Base-by-base conservation (phyloP, 179 eudicot genomes). In the Patellifolia procumbens region DNA sequence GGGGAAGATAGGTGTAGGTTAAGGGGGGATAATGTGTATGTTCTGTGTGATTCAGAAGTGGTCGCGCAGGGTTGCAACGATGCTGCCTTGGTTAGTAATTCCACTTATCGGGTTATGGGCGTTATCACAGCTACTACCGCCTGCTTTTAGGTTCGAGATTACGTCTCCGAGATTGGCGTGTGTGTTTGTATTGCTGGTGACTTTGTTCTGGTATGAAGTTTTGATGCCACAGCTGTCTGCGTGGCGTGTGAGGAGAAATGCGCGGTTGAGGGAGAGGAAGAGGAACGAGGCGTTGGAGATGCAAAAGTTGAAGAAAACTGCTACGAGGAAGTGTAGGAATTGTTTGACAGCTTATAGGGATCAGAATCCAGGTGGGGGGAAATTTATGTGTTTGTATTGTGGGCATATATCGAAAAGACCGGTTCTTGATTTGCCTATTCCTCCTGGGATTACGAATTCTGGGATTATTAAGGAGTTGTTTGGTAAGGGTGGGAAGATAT, bases 31-130 rank as follows among this genome's bases (percentile, higher is more conserved):
- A 94, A 94, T 94, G 98, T 94, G 98, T 89, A 89, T 92, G 91
- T 91, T 94, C 81, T 94, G 98, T 71, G 96, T 89, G 85, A 91
- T 94, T 85, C 97, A 93, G 88, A 93, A 90, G 92, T 94, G 97
- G 97, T 93, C 98, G 78, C 91, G 98, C 76, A 86, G 91, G 85
- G 88, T 93, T 85, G 98, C 98, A 80, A 94, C 98, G 80, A 92
- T 94, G 97, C 88, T 94, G 83, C 98, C 98, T 74, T 94, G 98
- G 98, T 81, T 94, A 82, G 98, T 94, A 37, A 87, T 94, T 64
- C 98, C 98, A 69, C 90, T 94, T 78, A 94, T 94, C 78, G 97
- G 91, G 75, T 83, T 94, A 32, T 94, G 98, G 98, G 96, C 92
- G 48, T 77, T 94, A 67, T 94, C 98, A 0, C 98, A 94, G 92